Evolutionary conservation across 352 stramenopile genomes (phyloP), one percentile per base, ranked within the genome.

Genomic region (Phytophthora citrophthora): DNA sequence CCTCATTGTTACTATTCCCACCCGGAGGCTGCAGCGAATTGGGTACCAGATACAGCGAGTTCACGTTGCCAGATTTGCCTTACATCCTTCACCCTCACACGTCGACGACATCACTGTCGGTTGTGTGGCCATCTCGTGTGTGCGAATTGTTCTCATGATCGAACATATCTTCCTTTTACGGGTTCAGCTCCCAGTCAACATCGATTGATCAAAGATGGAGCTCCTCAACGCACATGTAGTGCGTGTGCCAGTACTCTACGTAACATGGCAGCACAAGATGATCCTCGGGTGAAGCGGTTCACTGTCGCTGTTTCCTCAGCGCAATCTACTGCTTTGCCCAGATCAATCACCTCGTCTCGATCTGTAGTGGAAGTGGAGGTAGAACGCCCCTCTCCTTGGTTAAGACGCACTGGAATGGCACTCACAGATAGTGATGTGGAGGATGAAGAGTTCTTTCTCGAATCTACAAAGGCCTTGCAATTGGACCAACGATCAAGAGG

Each of bases 41-140:
- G 84, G 84, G 81, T 91, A 15, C 80, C 79, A 5, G 84, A 93
- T 59, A 88, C 81, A 13, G 73, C 77, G 20, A 88, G 80, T 68
- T 51, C 77, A 10, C 70, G 79, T 18, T 93, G 85, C 68, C 79
- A 87, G 56, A 81, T 87, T 47, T 93, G 84, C 41, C 41, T 84
- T 16, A 43, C 70, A 31, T 46, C 68, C 1, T 93, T 93, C 49
- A 81, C 75, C 9, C 57, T 93, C 5, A 82, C 68, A 26, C 87
- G 85, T 26, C 80, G 86, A 48, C 74, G 86, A n/a, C 91, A 97
- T 46, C 89, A 97, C 61, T 97, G 91, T 54, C 81, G 91, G 4
- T 58, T 91, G 26, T 94, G 83, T 13, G 86, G 86, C 0, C 79
- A 85, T 27, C 56, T 95, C 13, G 77, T 90, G 46, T 93, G 84